These are phyloP conservation scores for Amanita rubescens DNA, from an alignment of 768 basidiomycete species.

Conservation along the genomic window DNA sequence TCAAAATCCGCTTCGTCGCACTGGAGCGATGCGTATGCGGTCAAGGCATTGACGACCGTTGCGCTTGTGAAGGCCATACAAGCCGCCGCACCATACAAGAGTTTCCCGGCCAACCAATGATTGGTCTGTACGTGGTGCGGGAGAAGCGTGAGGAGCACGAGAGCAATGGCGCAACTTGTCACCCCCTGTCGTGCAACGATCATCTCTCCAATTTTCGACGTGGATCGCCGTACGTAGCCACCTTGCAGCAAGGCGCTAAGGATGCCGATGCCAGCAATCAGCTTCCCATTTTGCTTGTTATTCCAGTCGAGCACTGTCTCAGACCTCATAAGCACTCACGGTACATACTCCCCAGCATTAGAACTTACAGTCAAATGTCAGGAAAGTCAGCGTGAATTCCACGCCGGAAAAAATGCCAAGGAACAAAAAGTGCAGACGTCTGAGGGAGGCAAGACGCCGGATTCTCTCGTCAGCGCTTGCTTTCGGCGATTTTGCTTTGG, in stretches of 20 bases:
- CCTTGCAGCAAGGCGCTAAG: conserved; percentile 88
- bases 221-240: conserved; percentile 84
- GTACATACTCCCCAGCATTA: neutral
- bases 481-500: conserved; percentile 17
- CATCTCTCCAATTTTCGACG: conserved; percentile 69
- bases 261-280: conserved; percentile 86
- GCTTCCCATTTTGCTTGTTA: conserved; percentile 79
- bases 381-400: conserved; percentile 94
- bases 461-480: conserved; percentile 44
- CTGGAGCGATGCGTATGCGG: conserved; percentile 84
- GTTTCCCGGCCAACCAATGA: conserved; percentile 37
- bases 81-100: conserved; percentile 65
- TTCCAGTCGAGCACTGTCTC: conserved; percentile 77
- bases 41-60: conserved; percentile 91
- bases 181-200: conserved; percentile 81
- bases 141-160: conserved; percentile 65
- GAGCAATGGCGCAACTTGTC: conserved; percentile 59
- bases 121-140: conserved; percentile 44
- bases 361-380: conserved; percentile 81
- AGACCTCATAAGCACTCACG: neutral
- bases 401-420: conserved; percentile 88
- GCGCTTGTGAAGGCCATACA: conserved; percentile 92
- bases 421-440: conserved; percentile 76
- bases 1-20: conserved; percentile 68
- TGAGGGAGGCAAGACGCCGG: conserved; percentile 47